Percentiles rank a stretch among this genome's conserved stretches.
Evolutionary conservation across 164 flowering plant genomes (phyloP).

Genomic region (Warburgia ugandensis): DNA sequence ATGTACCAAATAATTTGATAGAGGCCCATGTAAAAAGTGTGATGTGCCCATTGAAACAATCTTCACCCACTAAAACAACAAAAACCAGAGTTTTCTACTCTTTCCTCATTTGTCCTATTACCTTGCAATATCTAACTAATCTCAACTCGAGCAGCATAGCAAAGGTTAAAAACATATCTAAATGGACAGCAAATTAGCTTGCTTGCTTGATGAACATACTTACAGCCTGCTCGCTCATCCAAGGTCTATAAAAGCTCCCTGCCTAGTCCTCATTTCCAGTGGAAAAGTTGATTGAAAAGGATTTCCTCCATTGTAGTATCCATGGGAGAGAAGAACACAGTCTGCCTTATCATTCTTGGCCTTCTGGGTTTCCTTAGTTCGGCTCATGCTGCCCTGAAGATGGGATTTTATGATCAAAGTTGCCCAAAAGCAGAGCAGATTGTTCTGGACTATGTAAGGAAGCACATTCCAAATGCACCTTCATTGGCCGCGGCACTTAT

Average conservation of each 20-base stretch:
- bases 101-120: not conserved
- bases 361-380: constrained; percentile 23
- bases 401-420: constrained; percentile 47
- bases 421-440: constrained; percentile 59
- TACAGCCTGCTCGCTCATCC: too few species aligned
- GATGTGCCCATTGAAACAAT: not conserved
- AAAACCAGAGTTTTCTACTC: not conserved
- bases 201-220: too few species aligned
- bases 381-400: constrained; percentile 36
- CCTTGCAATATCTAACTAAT: constrained; percentile 5
- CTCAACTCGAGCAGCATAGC: not conserved
- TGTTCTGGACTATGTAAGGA: constrained; percentile 38
- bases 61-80: not conserved
- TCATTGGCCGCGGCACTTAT: constrained; percentile 50
- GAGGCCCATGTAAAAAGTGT: too few species aligned
- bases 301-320: not conserved
- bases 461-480: constrained; percentile 61
- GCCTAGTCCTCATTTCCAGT: too few species aligned
- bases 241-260: too few species aligned
- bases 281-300: not conserved
- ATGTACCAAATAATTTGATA: too few species aligned
- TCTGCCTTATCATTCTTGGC: not conserved
- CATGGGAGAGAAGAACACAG: not conserved
- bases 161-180: not conserved
- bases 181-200: not conserved